Evolutionary conservation across 306 rosid species (phyloP), one percentile per base, ranked within the genome.

Genomic region (Prosopis cineraria): DNA sequence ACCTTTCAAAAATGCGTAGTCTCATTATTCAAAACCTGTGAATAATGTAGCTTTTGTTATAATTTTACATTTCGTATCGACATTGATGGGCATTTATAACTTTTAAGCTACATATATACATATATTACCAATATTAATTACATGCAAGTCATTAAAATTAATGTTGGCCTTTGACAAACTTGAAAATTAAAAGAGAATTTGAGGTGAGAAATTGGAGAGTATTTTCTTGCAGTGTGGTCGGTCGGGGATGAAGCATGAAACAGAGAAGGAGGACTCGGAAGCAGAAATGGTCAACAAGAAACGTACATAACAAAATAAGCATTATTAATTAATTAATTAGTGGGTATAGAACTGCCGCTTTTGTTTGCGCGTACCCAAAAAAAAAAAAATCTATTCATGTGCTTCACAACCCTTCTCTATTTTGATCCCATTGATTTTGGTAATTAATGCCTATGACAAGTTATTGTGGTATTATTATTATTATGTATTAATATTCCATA

Each of bases 261-360:
- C 24, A 27, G 34, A 25, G 22, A 53, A 56, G 25, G 6, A 55
- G 9, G 31, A 55, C 31, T 25, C 33, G 5, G 27, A 22, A 58
- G 64, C 34, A 30, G 24, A 39, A 68, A 43, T 22, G 73, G 73
- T 68, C 73, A 68, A 68, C 37, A 56, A 25, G 19, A 25, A 14
- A 20, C 70, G 36, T 19, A 63, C 1, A 63, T 17, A 34, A 33
- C 44, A n/a, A 63, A 63, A 17, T 60, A 33, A 67, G n/a, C 52
- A 22, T 17, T 68, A 41, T 22, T 11, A 9, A 40, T 40, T 40
- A 9, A 9, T 36, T 52, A 52, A 24, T 24, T 40, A 68, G 73
- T 68, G 73, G 73, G 37, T 25, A 37, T 37, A 37, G 48, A 68
- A 43, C 73, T 12, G 24, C 36, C 5, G 20, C 7, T 29, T 69